These are phyloP conservation scores for Aristolochia fimbriata DNA, from an alignment of 164 flowering plant species.

Conservation along the genomic window DNA sequence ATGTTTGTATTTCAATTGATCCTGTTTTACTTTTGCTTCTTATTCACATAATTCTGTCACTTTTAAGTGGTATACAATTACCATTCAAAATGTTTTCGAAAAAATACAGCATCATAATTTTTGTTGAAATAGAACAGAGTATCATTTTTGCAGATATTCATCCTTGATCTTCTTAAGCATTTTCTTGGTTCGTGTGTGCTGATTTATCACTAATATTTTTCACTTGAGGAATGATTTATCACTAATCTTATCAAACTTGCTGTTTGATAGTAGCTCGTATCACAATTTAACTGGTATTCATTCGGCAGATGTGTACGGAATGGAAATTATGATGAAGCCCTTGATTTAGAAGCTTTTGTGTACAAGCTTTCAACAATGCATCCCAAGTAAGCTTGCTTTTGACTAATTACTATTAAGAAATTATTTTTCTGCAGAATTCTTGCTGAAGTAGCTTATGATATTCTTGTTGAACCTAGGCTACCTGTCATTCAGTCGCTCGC, in stretches of 20 bases:
- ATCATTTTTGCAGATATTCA: too few species aligned
- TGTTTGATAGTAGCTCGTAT: background rate
- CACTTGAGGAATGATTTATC: too few species aligned
- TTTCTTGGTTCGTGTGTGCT: background rate
- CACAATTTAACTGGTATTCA: background rate
- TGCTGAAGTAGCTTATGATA: background rate
- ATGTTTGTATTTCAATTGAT: too few species aligned
- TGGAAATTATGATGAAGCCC: constrained; percentile 98
- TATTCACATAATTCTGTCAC: too few species aligned
- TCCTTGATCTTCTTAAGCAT: too few species aligned
- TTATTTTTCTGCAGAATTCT: background rate
- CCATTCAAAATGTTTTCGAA: too few species aligned
- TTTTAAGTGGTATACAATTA: too few species aligned
- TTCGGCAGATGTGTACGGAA: constrained; percentile 80
- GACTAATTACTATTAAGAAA: background rate
- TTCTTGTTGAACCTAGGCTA: constrained; percentile 31
- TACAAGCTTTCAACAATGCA: constrained; percentile 84
- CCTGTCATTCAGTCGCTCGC: constrained; percentile 89
- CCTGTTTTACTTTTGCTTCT: too few species aligned
- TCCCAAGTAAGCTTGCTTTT: constrained; percentile 61
- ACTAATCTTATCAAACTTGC: background rate
- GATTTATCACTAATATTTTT: too few species aligned
- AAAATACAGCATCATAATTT: too few species aligned
- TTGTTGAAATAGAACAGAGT: too few species aligned
- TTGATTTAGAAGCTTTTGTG: constrained; percentile 90